These are phyloP conservation scores for Solanum aculeatissimum DNA, from an alignment of 305 asterid species.

Conservation along the genomic window DNA sequence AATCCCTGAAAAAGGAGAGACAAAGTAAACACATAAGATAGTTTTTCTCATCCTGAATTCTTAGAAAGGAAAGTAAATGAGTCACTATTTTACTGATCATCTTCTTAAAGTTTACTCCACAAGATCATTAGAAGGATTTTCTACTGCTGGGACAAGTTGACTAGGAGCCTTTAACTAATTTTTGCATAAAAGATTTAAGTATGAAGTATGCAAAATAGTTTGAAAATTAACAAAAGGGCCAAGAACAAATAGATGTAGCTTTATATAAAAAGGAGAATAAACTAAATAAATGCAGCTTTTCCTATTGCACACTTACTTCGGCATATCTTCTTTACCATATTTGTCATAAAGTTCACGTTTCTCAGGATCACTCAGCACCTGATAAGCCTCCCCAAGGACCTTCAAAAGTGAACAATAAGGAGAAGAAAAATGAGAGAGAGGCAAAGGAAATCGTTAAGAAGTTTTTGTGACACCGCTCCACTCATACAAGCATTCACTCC, in stretches of 20 bases:
- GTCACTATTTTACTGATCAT: neutral
- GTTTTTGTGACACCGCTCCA: neutral
- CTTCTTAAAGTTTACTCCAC: neutral
- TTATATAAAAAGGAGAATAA: neutral
- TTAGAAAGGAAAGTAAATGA: neutral
- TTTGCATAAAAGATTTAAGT: neutral
- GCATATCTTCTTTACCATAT: slow-evolving; percentile 55
- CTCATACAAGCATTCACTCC: neutral
- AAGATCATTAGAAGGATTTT: neutral
- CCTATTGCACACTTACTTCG: slow-evolving; percentile 32
- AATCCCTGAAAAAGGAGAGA: slow-evolving; percentile 30
- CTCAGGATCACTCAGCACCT: slow-evolving; percentile 67
- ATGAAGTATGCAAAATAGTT: neutral
- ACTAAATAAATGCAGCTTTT: neutral
- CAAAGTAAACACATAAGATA: neutral
- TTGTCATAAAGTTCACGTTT: slow-evolving; percentile 59
- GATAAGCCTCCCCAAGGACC: slow-evolving; percentile 88
- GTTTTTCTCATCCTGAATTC: neutral
- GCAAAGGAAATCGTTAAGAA: neutral
- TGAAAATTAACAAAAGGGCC: neutral
- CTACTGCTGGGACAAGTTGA: neutral
- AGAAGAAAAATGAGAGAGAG: neutral
- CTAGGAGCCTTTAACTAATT: neutral
- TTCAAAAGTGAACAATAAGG: slow-evolving; percentile 12
- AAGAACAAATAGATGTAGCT: neutral